Base-by-base conservation (phyloP, 192 early-diverging fungal genomes). In the Gamsiella multidivaricata region DNA sequence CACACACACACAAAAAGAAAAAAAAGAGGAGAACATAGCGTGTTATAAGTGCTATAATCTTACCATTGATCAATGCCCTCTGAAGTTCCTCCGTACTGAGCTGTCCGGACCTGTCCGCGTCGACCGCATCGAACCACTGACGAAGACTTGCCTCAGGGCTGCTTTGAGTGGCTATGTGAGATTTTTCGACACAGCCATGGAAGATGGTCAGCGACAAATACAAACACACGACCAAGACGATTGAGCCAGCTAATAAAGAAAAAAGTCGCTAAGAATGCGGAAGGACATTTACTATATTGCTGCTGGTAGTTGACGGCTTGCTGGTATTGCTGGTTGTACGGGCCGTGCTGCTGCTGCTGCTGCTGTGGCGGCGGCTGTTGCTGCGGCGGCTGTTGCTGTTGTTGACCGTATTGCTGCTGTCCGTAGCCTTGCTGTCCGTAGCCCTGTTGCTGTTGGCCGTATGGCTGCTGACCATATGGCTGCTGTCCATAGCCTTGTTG, bases 81-180 rank as follows among this genome's bases (percentile, higher is more conserved):
- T 91, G 90, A 28, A 94, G 79, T 70, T 94, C 91, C 45, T 86
- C 81, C 2, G 86, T 85, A 69, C 89, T 89, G 42, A 94, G 79
- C 73, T 85, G 84, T 25, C 93, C 93, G 72, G 86, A 88, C 47
- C 80, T 78, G 56, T 94, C 91, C n/a, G 81, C 80, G 66, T 89
- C 89, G 9, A 89, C 89, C 4, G 87, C 81, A 56, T 88, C 80
- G 69, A 90, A 90, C 85, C 85, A 88, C 32, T 72, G 66, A 22
- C 67, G 46, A 8, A 75, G 63, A 9, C 32, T 66, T 5, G 56
- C 57, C 26, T 75, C 71, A 17, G 62, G 71, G n/a, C n/a, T n/a
- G n/a, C n/a, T n/a, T n/a, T n/a, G n/a, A n/a, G n/a, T n/a, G n/a
- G n/a, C n/a, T n/a, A n/a, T n/a, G n/a, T n/a, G n/a, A n/a, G n/a